Percentiles rank a stretch among this genome's conserved stretches.
phyloP scores from a whole-genome alignment of 2,329 filamentous ascomycete genomes.

The Botryotinia narcissicola region DNA sequence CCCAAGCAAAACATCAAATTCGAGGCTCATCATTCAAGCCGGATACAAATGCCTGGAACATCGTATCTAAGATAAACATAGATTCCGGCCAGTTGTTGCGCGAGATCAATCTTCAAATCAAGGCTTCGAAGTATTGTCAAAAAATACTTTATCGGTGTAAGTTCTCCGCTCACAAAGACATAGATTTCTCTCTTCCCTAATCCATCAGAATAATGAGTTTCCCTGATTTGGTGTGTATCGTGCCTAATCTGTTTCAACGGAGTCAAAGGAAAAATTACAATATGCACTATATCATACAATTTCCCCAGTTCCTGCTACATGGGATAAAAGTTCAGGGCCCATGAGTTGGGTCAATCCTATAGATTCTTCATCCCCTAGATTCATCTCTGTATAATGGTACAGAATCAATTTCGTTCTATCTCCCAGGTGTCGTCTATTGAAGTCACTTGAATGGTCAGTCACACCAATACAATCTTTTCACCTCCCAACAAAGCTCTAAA shows the following conservation, averaged over 20 bases:
- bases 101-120: neutral
- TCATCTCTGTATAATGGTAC: neutral
- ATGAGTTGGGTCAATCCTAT: neutral
- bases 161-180: neutral
- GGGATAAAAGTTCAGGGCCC: neutral
- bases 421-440: accelerated
- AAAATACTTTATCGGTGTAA: neutral
- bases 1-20: neutral
- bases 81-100: neutral
- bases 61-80: neutral
- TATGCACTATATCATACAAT: neutral
- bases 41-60: neutral
- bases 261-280: neutral
- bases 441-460: neutral
- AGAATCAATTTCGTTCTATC: neutral
- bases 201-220: neutral
- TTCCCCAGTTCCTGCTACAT: neutral
- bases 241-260: neutral
- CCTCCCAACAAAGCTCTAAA: neutral
- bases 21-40: neutral
- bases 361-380: neutral
- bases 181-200: neutral
- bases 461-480: too few relatives aligned
- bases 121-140: too few relatives aligned
- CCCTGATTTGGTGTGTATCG: neutral